Conservation (phyloP, 805 yeast species). For the Zygosaccharomyces siamensis region DNA sequence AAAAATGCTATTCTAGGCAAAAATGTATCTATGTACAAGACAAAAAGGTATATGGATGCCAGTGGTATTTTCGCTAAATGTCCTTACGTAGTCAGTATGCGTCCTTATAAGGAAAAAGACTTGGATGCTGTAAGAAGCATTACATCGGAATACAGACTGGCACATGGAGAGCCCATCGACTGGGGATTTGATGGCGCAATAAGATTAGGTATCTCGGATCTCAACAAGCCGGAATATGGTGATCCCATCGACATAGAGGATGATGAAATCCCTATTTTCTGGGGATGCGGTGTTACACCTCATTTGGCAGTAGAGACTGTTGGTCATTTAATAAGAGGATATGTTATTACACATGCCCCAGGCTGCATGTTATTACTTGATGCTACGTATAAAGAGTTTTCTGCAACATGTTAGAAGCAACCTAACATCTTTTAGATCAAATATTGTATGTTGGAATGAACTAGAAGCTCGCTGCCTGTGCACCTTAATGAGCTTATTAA, state of each 20-base stretch:
- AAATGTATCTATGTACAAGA: conserved; percentile 30
- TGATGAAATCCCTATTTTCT: conserved; percentile 41
- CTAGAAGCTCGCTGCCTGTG: too few relatives aligned
- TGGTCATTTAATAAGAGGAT: conserved; percentile 31
- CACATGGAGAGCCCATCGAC: conserved; percentile 42
- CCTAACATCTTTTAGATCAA: too few relatives aligned
- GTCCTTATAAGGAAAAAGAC: conserved; percentile 35
- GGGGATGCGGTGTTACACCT: conserved; percentile 45
- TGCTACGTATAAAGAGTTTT: conserved; percentile 1
- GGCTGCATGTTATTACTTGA: conserved; percentile 33
- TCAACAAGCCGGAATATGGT: conserved; percentile 38
- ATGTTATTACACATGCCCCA: conserved; percentile 36
- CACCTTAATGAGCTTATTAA: too few relatives aligned
- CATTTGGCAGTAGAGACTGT: conserved; percentile 11
- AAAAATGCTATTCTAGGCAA: conserved; percentile 21
- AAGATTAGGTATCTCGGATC: conserved; percentile 35
- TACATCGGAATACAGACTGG: conserved; percentile 29
- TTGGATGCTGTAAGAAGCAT: conserved; percentile 33
- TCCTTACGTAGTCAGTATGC: conserved; percentile 41
- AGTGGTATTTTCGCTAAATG: conserved; percentile 33
- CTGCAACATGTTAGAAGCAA: not conserved
- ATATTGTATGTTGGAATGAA: too few relatives aligned
- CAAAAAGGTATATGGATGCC: conserved; percentile 26
- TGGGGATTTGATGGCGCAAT: conserved; percentile 40
- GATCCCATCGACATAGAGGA: conserved; percentile 30